These are phyloP conservation scores for Veloboletus limbatus DNA, from an alignment of 1,284 basidiomycete genomes.

Conservation along the genomic window DNA sequence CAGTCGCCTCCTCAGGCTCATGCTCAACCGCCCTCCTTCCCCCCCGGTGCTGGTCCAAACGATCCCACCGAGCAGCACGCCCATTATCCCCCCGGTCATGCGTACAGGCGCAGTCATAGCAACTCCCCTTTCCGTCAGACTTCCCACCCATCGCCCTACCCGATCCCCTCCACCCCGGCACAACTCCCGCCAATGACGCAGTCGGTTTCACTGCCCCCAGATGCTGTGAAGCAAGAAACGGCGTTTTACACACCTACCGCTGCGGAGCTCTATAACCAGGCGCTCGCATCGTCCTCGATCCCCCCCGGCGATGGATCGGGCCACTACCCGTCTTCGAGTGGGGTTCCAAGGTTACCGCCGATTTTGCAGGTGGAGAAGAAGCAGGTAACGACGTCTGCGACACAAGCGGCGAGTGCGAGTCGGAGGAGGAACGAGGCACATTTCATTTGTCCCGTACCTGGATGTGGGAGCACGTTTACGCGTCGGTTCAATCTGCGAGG, in stretches of 20 bases:
- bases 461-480: constrained; percentile 94
- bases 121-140: constrained; percentile 37
- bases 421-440: constrained; percentile 87
- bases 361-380: constrained; percentile 87
- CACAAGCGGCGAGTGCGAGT: constrained; percentile 87
- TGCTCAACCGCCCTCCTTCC: constrained; percentile 30
- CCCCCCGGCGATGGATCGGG: constrained; percentile 32
- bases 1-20: constrained; percentile 26
- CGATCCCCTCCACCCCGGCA: constrained; percentile 39
- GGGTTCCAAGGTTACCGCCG: constrained; percentile 69
- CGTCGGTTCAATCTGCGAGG: constrained; percentile 81
- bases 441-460: constrained; percentile 91
- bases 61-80: constrained; percentile 32
- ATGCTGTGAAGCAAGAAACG: constrained; percentile 31
- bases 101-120: constrained; percentile 36
- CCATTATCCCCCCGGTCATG: constrained; percentile 33
- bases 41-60: constrained; percentile 35
- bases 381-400: constrained; percentile 93
- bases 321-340: constrained; percentile 52
- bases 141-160: constrained; percentile 36
- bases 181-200: constrained; percentile 25
- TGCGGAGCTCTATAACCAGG: constrained; percentile 48
- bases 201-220: constrained; percentile 4
- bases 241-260: constrained; percentile 43
- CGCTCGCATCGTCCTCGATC: constrained; percentile 31